Base-by-base conservation (phyloP, 176 grass and related monocot genomes). In the Carex cristatella region DNA sequence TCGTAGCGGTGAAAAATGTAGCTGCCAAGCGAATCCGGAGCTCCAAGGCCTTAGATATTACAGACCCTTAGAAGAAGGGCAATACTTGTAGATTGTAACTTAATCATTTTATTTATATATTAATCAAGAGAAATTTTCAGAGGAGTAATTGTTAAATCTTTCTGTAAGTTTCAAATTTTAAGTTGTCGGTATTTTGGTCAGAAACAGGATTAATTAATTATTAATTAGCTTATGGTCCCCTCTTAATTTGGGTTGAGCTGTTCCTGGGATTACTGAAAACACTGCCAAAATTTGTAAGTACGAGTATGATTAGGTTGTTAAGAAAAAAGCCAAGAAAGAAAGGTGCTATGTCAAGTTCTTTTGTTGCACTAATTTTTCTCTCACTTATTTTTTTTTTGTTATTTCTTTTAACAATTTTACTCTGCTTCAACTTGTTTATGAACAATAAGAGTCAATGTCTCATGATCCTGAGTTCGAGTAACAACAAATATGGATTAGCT, bases 51-150 rank as follows among this genome's bases (percentile, higher is more conserved):
- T 86, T 15, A 87, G 86, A 89, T 90, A 82, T 87, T 87, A 88
- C 5, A 90, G 88, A 86, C 86, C 89, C 16, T 81, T 97, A 90
- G 84, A 97, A 62, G 84, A 93, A 67, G 87, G 94, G 69, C 89
- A 96, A 79, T 86, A 86, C 89, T 87, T 90, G 84, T 90, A 91
- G 84, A 83, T 83, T 83, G 61, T 65, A 65, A 83, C n/a, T 44
- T 83, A 55, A 46, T 18, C 28, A 30, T 56, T 58, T 79, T 10
- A 58, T 79, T 79, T 58, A 57, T 15, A 78, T 79, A 51, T 35
- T 35, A 35, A 35, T 89, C 72, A 85, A 49, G 79, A 46, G 0
- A 40, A 60, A 81, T 65, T 89, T 91, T 87, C 66, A 91, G 72
- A 33, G 48, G 51, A 30, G 35, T 1, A 79, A 57, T 15, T 79